Conservation (phyloP, 129 eudicot genomes). For the Arctium lappa region DNA sequence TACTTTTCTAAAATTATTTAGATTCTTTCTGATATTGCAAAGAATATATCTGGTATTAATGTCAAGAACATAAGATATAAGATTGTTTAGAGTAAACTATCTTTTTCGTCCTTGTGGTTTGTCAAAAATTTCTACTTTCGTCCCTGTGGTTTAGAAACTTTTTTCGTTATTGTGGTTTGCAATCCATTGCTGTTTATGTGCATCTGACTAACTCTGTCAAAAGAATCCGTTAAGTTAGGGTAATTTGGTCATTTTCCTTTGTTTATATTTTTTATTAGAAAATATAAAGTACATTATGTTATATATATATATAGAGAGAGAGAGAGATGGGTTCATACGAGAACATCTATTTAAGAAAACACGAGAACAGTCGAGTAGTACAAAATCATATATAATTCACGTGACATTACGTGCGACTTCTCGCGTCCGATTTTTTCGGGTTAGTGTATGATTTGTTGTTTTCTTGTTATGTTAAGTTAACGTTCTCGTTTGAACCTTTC, state of each 20-base stretch:
- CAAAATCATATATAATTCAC: too few relatives aligned
- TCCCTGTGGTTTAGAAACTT: background rate
- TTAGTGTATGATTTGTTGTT: too few relatives aligned
- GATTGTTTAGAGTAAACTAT: background rate
- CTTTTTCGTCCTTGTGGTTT: background rate
- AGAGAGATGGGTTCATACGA: too few relatives aligned
- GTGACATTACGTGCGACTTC: too few relatives aligned
- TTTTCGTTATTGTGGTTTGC: background rate
- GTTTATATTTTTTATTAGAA: background rate
- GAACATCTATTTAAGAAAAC: too few relatives aligned
- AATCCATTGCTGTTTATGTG: background rate
- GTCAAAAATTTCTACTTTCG: too few relatives aligned
- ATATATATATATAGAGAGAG: too few relatives aligned
- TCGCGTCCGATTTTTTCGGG: too few relatives aligned
- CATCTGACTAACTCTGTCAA: background rate
- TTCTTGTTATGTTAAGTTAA: too few relatives aligned
- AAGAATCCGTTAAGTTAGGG: background rate
- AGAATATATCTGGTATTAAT: background rate
- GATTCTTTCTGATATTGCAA: background rate
- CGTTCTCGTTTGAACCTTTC: too few relatives aligned
- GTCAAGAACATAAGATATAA: background rate
- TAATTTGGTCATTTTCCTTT: background rate
- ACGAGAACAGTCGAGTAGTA: too few relatives aligned
- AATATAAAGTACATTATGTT: background rate
- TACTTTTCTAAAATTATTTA: background rate